Percentiles rank a stretch among this genome's conserved stretches.
Conservation (phyloP, 2,329 filamentous ascomycete genomes). For the Aspergillus hortae region DNA sequence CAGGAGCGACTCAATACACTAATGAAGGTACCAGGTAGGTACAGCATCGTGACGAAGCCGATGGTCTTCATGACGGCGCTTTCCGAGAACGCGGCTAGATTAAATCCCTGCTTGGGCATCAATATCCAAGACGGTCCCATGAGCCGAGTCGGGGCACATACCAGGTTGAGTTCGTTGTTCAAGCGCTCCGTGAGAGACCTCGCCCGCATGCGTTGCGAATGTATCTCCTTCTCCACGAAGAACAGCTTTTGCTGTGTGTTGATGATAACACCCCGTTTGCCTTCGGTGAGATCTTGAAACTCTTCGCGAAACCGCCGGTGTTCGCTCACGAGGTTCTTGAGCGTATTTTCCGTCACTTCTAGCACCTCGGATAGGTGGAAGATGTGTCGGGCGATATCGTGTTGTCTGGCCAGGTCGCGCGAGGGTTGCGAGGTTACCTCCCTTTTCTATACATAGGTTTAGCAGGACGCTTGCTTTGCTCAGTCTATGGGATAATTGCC, state of each 20-base stretch:
- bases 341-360: constrained; percentile 27
- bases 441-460: not conserved
- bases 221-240: constrained; percentile 21
- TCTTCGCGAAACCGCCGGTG: constrained; percentile 13
- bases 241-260: constrained; percentile 10
- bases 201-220: constrained; percentile 23
- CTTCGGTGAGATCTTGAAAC: not conserved
- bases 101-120: constrained; percentile 23
- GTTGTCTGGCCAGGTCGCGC: constrained; percentile 22
- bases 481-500: not conserved
- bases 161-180: constrained; percentile 33
- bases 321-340: constrained; percentile 20
- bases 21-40: constrained; percentile 30
- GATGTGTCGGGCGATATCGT: constrained; percentile 31
- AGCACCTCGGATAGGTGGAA: constrained; percentile 31
- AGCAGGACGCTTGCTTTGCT: not conserved
- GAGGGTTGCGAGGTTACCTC: constrained; percentile 2
- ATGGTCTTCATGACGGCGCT: constrained; percentile 30
- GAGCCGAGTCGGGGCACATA: constrained; percentile 4
- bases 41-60: constrained; percentile 24
- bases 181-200: constrained; percentile 27
- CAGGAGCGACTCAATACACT: constrained; percentile 7
- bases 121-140: not conserved
- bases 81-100: constrained; percentile 26
- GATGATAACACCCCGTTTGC: not conserved